These are phyloP conservation scores for Amanita polypyramis DNA, from an alignment of 768 basidiomycete species.

Conservation along the genomic window DNA sequence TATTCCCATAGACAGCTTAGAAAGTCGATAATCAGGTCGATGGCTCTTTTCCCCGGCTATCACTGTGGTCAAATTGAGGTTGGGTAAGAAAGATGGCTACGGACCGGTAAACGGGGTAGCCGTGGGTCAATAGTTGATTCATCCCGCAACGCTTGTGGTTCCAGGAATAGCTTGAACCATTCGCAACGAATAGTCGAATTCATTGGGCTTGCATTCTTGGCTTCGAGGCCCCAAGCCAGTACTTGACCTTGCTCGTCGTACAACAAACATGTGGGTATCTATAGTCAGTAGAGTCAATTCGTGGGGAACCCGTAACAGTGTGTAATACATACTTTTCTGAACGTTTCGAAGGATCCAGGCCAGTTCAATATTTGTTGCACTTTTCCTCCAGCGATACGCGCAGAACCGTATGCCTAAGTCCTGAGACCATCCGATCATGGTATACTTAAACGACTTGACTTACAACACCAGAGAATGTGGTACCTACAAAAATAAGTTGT, in stretches of 20 bases:
- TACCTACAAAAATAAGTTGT: slow-evolving; percentile 36
- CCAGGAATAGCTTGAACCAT: slow-evolving; percentile 81
- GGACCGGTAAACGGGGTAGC: slow-evolving; percentile 67
- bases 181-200: slow-evolving; percentile 48
- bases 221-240: slow-evolving; percentile 79
- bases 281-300: slow-evolving; percentile 1
- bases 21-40: slow-evolving; percentile 79
- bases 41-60: slow-evolving; percentile 64
- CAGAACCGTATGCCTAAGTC: slow-evolving; percentile 72
- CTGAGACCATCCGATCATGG: slow-evolving; percentile 6
- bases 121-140: slow-evolving; percentile 63
- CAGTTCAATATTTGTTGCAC: slow-evolving; percentile 81
- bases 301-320: not conserved
- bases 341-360: slow-evolving; percentile 81
- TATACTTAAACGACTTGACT: slow-evolving; percentile 20
- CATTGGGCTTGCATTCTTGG: slow-evolving; percentile 68
- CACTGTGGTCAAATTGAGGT: slow-evolving; percentile 6
- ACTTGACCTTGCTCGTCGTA: slow-evolving; percentile 70
- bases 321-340: slow-evolving; percentile 51
- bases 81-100: slow-evolving; percentile 16
- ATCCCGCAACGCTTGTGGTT: slow-evolving; percentile 72
- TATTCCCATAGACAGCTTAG: slow-evolving; percentile 79
- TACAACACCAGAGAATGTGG: slow-evolving; percentile 82
- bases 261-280: slow-evolving; percentile 75
- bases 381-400: slow-evolving; percentile 67